Evolutionary conservation across 805 yeast genomes (phyloP).

Genomic region (Myxozyma monticola): DNA sequence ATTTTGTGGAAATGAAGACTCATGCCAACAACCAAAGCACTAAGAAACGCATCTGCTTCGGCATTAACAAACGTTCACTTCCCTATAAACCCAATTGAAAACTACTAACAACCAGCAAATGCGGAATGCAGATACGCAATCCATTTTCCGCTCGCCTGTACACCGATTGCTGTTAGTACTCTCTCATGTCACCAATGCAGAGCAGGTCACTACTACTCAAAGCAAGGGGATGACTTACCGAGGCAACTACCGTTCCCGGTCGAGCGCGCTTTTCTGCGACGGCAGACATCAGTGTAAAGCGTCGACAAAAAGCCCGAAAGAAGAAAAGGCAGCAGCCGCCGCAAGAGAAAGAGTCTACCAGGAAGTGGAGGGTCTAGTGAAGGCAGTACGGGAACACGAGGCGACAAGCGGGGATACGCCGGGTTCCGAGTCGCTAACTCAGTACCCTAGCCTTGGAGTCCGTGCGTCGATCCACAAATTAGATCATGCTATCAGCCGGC

Average conservation of each 20-base stretch:
- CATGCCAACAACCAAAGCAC: constrained; percentile 33
- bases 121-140: constrained; percentile 28
- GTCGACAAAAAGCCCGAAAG: not conserved
- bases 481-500: too few relatives aligned
- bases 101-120: constrained; percentile 28
- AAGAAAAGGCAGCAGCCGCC: not conserved
- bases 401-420: too few relatives aligned
- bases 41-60: constrained; percentile 27
- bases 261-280: constrained; percentile 22
- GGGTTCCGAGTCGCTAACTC: too few relatives aligned
- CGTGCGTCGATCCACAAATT: too few relatives aligned
- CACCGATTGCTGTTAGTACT: not conserved
- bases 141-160: constrained; percentile 30
- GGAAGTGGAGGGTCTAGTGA: not conserved
- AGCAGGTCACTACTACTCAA: too few relatives aligned
- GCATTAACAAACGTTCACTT: not conserved
- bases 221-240: constrained; percentile 10
- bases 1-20: constrained; percentile 79
- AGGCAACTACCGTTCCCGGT: constrained; percentile 27
- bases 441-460: too few relatives aligned
- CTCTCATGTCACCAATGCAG: not conserved
- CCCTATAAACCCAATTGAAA: not conserved
- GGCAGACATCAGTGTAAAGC: constrained; percentile 9
- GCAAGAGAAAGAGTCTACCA: not conserved
- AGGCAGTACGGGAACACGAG: not conserved